phyloP scores from a whole-genome alignment of 2,329 filamentous ascomycete species.

The Bipolaris gigantea region DNA sequence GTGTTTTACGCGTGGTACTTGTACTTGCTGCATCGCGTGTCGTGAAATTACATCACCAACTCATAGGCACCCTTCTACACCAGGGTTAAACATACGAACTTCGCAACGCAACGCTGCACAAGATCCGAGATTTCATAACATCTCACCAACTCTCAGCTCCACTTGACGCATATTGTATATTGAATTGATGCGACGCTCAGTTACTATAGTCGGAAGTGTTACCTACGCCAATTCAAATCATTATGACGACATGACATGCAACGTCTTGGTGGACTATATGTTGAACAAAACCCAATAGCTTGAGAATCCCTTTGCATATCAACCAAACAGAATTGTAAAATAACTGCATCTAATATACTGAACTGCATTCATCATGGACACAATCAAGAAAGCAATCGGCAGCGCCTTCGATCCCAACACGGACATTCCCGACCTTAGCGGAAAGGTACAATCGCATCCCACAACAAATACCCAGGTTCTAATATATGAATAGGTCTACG shows the following conservation, averaged over 20 bases:
- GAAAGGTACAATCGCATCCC: constrained; percentile 31
- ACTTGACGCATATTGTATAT: not conserved
- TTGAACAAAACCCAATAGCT: not conserved
- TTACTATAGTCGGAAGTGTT: not conserved
- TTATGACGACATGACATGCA: constrained; percentile 21
- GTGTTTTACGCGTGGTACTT: not conserved
- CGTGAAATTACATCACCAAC: too few species aligned
- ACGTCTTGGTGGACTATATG: not conserved
- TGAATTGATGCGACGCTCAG: not conserved
- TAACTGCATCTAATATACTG: too few species aligned
- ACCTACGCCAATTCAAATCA: constrained; percentile 7
- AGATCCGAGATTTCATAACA: not conserved
- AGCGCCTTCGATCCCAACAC: constrained; percentile 43
- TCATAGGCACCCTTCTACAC: not conserved
- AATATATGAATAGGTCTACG: constrained; percentile 41
- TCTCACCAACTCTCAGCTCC: rapidly evolving
- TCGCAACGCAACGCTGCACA: not conserved
- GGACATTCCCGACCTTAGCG: constrained; percentile 47
- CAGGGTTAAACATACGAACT: not conserved
- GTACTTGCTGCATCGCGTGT: not conserved
- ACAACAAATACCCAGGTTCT: not conserved
- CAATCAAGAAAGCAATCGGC: constrained; percentile 16
- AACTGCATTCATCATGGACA: constrained; percentile 27
- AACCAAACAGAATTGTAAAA: too few species aligned
- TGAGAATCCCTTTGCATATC: too few species aligned